phyloP scores from a whole-genome alignment of 1,284 basidiomycete species.

The Irpex sp. region DNA sequence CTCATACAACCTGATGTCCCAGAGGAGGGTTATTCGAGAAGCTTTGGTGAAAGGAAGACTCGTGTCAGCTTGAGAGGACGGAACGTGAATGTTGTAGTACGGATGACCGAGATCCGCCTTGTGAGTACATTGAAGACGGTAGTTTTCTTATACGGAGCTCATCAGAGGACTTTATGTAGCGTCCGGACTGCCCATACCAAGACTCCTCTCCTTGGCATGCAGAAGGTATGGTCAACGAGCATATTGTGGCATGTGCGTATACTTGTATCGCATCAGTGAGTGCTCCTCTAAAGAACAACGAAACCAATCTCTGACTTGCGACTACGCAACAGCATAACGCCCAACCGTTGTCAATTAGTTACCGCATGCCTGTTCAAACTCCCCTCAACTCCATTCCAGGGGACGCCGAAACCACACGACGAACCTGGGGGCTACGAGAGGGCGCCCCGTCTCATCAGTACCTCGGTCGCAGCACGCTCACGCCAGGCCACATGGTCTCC shows the following conservation, averaged over 20 bases:
- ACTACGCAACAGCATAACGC: slow-evolving; percentile 35
- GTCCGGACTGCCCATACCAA: slow-evolving; percentile 35
- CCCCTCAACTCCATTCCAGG: slow-evolving; percentile 38
- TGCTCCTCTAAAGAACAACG: not conserved
- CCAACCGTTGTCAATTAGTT: slow-evolving; percentile 33
- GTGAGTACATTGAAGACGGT: slow-evolving; percentile 25
- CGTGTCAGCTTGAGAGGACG: slow-evolving; percentile 33
- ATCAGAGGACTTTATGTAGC: slow-evolving; percentile 21
- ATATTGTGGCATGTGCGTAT: slow-evolving; percentile 46
- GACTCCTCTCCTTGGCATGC: slow-evolving; percentile 47
- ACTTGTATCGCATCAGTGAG: slow-evolving; percentile 37
- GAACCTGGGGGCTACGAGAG: slow-evolving; percentile 46
- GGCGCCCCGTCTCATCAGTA: slow-evolving; percentile 44
- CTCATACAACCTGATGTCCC: slow-evolving; percentile 40
- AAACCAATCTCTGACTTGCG: not conserved
- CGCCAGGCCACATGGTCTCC: slow-evolving; percentile 34
- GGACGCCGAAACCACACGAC: slow-evolving; percentile 40
- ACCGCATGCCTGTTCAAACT: slow-evolving; percentile 44
- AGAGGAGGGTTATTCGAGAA: slow-evolving; percentile 36
- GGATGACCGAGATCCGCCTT: slow-evolving; percentile 39
- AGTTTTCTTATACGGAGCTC: too few relatives aligned
- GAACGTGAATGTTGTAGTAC: slow-evolving; percentile 43
- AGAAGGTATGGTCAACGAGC: slow-evolving; percentile 54
- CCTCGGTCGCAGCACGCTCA: slow-evolving; percentile 37
- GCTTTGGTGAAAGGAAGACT: slow-evolving; percentile 35